Evolutionary conservation across 768 basidiomycete species (phyloP).

Genomic region (Mycena indigotica): DNA sequence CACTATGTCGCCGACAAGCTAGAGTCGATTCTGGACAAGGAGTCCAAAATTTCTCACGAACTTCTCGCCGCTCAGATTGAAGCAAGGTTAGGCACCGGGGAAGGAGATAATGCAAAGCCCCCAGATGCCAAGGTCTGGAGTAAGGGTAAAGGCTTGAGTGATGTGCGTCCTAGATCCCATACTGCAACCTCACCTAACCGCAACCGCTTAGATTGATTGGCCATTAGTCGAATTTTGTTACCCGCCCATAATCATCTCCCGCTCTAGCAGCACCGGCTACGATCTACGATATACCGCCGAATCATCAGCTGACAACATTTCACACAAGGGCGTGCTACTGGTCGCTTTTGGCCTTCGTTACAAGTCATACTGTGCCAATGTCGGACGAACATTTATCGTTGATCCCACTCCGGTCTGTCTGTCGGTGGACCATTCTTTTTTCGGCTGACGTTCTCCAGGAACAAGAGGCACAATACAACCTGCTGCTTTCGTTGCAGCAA

Average conservation of each 20-base stretch:
- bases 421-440: not conserved
- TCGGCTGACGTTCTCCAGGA: slow-evolving; percentile 51
- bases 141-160: slow-evolving; percentile 70
- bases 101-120: slow-evolving; percentile 73
- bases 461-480: slow-evolving; percentile 86
- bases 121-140: slow-evolving; percentile 94
- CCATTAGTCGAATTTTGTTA: slow-evolving; percentile 91
- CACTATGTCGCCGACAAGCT: slow-evolving; percentile 87
- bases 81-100: slow-evolving; percentile 81
- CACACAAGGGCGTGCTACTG: slow-evolving; percentile 86
- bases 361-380: slow-evolving; percentile 89
- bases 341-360: slow-evolving; percentile 88
- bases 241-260: slow-evolving; percentile 93
- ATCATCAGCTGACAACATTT: slow-evolving; percentile 80
- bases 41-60: slow-evolving; percentile 89
- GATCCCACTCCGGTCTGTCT: slow-evolving; percentile 79
- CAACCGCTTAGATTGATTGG: slow-evolving; percentile 74
- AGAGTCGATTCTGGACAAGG: slow-evolving; percentile 88
- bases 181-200: slow-evolving; percentile 8
- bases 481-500: slow-evolving; percentile 76
- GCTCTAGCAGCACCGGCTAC: slow-evolving; percentile 79
- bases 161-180: slow-evolving; percentile 51
- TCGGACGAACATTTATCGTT: slow-evolving; percentile 93
- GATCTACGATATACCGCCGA: slow-evolving; percentile 87
- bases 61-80: slow-evolving; percentile 85